A percentile compares a stretch with the other conserved stretches of the same genome.
Evolutionary conservation across 176 grass and related monocot genomes (phyloP).

Genomic region (Ensete ventricosum): DNA sequence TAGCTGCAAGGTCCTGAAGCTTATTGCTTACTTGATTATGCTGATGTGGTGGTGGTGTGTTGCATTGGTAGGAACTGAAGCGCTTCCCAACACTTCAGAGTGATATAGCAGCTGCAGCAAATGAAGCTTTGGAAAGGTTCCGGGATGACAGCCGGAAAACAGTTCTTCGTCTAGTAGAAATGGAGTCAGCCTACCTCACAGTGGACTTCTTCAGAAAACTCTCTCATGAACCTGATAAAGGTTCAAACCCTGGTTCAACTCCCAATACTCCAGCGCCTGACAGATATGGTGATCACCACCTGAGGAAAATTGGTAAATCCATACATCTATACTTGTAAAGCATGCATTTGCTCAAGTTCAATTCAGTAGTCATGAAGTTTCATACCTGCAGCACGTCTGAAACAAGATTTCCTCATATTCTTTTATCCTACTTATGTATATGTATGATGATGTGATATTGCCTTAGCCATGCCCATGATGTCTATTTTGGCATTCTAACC

Average conservation of each 20-base stretch:
- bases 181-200: slow-evolving; percentile 94
- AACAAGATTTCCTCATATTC: not conserved
- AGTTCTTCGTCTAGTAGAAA: slow-evolving; percentile 89
- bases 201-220: slow-evolving; percentile 99
- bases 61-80: slow-evolving; percentile 71
- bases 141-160: slow-evolving; percentile 89
- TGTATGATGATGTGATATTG: not conserved
- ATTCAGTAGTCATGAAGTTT: not conserved
- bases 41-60: slow-evolving; percentile 5
- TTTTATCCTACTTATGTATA: not conserved
- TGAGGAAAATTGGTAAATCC: slow-evolving; percentile 78
- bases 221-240: slow-evolving; percentile 75
- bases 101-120: slow-evolving; percentile 92
- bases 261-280: slow-evolving; percentile 41
- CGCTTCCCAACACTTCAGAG: slow-evolving; percentile 96
- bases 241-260: not conserved
- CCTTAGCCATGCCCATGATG: not conserved
- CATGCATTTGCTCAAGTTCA: not conserved
- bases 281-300: slow-evolving; percentile 89
- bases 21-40: not conserved
- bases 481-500: slow-evolving; percentile 4
- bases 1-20: not conserved
- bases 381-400: not conserved
- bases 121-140: slow-evolving; percentile 93
- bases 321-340: not conserved